These are phyloP conservation scores for Daldinia decipiens DNA, from an alignment of 495 filamentous ascomycete species.

Conservation along the genomic window DNA sequence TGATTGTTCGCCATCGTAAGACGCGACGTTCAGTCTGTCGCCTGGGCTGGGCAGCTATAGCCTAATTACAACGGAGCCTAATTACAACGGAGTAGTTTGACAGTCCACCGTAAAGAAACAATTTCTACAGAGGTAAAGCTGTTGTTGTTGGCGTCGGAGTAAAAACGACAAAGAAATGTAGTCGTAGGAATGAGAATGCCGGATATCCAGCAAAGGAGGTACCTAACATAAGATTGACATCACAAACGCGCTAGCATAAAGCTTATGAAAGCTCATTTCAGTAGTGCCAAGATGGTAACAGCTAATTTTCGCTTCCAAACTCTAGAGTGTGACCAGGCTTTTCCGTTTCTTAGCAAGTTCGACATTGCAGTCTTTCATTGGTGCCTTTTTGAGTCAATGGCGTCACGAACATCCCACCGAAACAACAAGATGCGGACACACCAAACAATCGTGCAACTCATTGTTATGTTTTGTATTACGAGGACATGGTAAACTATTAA, in stretches of 20 bases:
- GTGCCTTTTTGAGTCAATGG: slow-evolving; percentile 27
- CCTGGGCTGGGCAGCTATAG: slow-evolving; percentile 1
- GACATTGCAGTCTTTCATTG: slow-evolving; percentile 6
- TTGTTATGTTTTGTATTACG: neutral
- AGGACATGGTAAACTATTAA: no score
- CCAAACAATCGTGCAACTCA: slow-evolving; percentile 1
- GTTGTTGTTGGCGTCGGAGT: neutral
- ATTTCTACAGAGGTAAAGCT: neutral
- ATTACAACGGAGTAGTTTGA: neutral
- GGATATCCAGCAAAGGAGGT: slow-evolving; percentile 5
- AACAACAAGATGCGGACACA: slow-evolving; percentile 7
- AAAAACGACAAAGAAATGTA: slow-evolving; percentile 20
- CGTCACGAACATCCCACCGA: slow-evolving; percentile 34
- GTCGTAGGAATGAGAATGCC: slow-evolving; percentile 20
- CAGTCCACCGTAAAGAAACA: neutral
- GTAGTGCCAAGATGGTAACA: slow-evolving; percentile 16
- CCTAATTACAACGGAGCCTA: neutral
- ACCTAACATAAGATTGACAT: slow-evolving; percentile 34
- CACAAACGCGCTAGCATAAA: slow-evolving; percentile 31
- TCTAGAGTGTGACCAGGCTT: slow-evolving; percentile 6
- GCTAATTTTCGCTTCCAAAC: neutral
- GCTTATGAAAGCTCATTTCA: slow-evolving; percentile 35
- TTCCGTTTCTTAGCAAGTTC: slow-evolving; percentile 24
- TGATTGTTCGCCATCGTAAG: slow-evolving; percentile 39
- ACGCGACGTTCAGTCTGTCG: neutral